Percentiles rank a stretch among this genome's conserved stretches.
Evolutionary conservation across 306 rosid genomes (phyloP).

Genomic region (Inga laurina): DNA sequence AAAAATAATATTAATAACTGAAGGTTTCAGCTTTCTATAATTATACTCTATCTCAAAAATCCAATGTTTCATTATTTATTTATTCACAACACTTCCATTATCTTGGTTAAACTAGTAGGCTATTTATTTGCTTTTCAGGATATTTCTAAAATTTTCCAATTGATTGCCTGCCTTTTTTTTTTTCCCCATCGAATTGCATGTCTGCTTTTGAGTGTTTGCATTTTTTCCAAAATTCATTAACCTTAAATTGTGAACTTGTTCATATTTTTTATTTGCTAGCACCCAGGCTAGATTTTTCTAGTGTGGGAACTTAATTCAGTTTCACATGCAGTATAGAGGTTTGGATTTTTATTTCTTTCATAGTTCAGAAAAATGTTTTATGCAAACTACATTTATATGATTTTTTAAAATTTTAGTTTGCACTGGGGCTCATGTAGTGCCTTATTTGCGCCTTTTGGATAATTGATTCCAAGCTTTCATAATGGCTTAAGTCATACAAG

Average conservation of each 20-base stretch:
- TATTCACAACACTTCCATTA: constrained; percentile 14
- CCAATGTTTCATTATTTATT: neutral
- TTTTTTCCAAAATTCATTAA: constrained; percentile 1
- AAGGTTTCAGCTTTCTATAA: constrained; percentile 21
- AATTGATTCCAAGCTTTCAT: neutral
- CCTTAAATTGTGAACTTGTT: neutral
- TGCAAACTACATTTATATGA: constrained; percentile 5
- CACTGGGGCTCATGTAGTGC: neutral
- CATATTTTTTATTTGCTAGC: neutral
- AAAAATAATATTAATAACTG: constrained; percentile 1
- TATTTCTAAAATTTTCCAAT: constrained; percentile 5
- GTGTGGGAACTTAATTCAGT: neutral
- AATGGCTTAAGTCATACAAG: neutral
- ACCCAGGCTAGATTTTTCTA: neutral
- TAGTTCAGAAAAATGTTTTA: neutral
- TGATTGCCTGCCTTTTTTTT: neutral
- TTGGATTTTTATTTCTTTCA: constrained; percentile 19
- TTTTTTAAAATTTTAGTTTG: constrained; percentile 24
- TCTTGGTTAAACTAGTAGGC: neutral
- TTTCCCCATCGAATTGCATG: neutral
- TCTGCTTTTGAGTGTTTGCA: constrained; percentile 4
- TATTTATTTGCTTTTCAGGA: constrained; percentile 19
- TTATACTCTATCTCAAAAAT: neutral
- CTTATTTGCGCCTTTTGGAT: neutral
- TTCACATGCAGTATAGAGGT: constrained; percentile 6